These are phyloP conservation scores for Rosa rugosa DNA, from an alignment of 306 rosid species.

Conservation along the genomic window DNA sequence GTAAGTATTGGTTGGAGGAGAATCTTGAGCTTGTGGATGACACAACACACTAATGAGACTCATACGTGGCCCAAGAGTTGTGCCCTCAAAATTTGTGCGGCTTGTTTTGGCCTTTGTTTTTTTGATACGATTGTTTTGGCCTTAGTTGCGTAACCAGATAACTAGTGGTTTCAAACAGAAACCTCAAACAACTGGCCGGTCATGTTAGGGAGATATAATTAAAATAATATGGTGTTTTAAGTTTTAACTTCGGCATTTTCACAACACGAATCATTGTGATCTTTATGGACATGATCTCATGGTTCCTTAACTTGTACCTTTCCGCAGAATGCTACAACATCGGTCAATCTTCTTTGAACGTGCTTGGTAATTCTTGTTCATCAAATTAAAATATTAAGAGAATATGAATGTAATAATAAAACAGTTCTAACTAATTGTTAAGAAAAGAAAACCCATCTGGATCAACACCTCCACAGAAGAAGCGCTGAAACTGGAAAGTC, in stretches of 20 bases:
- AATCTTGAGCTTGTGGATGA: slow-evolving; percentile 1
- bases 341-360: background rate
- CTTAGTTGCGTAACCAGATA: no score
- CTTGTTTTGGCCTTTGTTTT: no score
- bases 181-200: background rate
- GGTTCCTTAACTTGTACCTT: background rate
- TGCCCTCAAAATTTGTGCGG: background rate
- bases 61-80: background rate
- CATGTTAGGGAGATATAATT: background rate
- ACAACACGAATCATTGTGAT: background rate
- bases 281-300: background rate
- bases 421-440: no score
- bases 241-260: background rate
- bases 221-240: background rate
- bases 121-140: no score
- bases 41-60: background rate
- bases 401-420: background rate
- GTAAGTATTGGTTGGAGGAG: background rate
- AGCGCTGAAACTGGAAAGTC: no score
- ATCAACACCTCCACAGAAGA: no score
- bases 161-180: no score
- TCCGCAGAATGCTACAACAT: background rate
- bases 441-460: no score
- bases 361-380: background rate
- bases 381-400: background rate